Evolutionary conservation across 208 protist genomes (phyloP).

Genomic region (Vickermania ingenoplastis): DNA sequence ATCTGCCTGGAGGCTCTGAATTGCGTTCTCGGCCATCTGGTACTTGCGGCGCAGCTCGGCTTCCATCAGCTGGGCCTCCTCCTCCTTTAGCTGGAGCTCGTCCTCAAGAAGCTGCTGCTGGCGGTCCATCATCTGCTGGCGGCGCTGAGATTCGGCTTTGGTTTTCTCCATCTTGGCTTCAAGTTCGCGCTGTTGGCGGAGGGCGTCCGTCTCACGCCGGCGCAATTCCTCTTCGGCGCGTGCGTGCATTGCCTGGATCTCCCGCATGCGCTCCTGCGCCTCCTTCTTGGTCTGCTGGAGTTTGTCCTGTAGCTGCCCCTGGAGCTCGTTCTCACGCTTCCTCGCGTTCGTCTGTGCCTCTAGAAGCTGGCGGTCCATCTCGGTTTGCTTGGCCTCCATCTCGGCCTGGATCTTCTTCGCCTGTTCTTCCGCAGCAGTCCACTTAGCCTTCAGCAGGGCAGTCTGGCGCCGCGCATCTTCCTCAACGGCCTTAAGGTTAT

Average conservation of each 20-base stretch:
- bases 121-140: neutral
- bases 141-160: neutral
- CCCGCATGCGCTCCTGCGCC: conserved; percentile 23
- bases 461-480: conserved; percentile 24
- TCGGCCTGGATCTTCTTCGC: conserved; percentile 28
- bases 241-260: conserved; percentile 32
- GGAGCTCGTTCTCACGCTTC: conserved; percentile 27
- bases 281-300: conserved; percentile 11
- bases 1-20: conserved; percentile 2
- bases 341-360: conserved; percentile 28
- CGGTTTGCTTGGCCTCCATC: conserved; percentile 33
- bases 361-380: conserved; percentile 38
- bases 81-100: conserved; percentile 21
- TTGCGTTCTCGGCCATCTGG: neutral
- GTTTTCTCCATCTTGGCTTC: neutral
- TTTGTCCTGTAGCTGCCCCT: conserved; percentile 24
- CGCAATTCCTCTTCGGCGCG: conserved; percentile 31
- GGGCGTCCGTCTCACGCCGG: conserved; percentile 27
- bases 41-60: conserved; percentile 3
- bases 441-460: conserved; percentile 36
- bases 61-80: conserved; percentile 21
- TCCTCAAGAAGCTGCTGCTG: neutral
- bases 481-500: conserved; percentile 25
- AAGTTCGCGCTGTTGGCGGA: neutral
- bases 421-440: conserved; percentile 33